Base-by-base conservation (phyloP, 2,329 filamentous ascomycete species). In the Claviceps pazoutovae region DNA sequence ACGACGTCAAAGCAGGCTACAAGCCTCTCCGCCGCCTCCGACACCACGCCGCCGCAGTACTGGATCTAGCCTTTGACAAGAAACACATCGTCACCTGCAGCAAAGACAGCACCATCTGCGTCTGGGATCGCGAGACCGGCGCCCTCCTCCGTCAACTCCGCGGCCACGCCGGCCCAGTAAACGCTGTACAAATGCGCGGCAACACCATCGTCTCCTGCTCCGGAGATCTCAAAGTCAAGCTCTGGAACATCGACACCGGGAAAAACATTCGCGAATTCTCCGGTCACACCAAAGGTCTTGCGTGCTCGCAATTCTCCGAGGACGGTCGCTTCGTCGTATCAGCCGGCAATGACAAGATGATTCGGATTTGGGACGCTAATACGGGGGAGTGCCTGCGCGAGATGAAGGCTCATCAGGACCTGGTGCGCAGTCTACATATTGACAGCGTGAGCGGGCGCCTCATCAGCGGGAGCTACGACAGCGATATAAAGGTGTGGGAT, bases 41-140 rank as follows among this genome's bases (percentile, higher is more conserved):
- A 37, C 82, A 84, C 56, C 93, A 98, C 70, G 80, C 79, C 5
- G 88, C 88, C 4, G 91, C 93, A 49, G 90, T 98, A 41, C 78
- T 98, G 14, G 93, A 98, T 64, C 82, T 98, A 9, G 91, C 88
- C 57, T 91, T 98, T 57, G 89, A 98, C 64, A 80, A 88, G 57
- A 83, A 84, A 60, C 85, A 95, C 68, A 96, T 98, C 61, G 85
- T 97, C 49, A 96, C 91, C 5, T 98, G 93, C 73, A 95, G 88
- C 65, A 98, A 98, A 69, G 93, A 98, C 68, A 82, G 84, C 42
- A 90, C 79, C 56, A 95, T 98, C 63, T 94, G 90, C 63, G 83
- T 98, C 23, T 97, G 91, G 91, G 87, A 95, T 62, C 86, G 93
- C 46, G 71, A 79, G 51, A 93, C 87, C 0, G 87, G 88, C 38